Evolutionary conservation across 2,329 filamentous ascomycete genomes (phyloP), one percentile per base, ranked within the genome.

Genomic region (Arthrobotrys iridis): DNA sequence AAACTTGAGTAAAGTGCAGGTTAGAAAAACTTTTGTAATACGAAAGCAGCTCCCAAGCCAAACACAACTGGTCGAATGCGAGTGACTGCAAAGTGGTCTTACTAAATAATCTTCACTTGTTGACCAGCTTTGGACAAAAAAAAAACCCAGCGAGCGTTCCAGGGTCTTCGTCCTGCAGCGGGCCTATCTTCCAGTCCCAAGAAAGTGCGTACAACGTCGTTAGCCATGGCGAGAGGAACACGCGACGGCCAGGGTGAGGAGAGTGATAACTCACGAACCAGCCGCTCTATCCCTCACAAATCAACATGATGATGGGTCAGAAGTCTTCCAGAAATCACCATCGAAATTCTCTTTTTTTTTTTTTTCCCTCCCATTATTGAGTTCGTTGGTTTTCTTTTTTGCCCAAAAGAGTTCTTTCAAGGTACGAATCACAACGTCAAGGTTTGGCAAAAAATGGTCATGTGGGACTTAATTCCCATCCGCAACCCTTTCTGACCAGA

Each of bases 171-270:
- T 68, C 55, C 22, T 46, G 55, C 64, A 41, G 20, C 64, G 30
- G 26, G 48, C 48, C 52, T 58, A 41, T 41, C 41, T 52, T 64
- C 40, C 63, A 41, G 11, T 46, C 58, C 63, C 22, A 37, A 58
- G 63, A 66, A 62, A 33, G 63, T 75, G 46, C 57, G 45, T 46
- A 28, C 28, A 40, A 64, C 30, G 22, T 62, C 46, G 43, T 75
- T 35, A 55, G 22, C 28, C 68, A 62, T 67, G 71, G 71, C 63
- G 71, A 68, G 63, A 68, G 58, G 58, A 63, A 64, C 71, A 75
- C 70, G 70, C 70, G 70, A 74, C 46, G 60, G 52, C 35, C 18
- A 22, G 52, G 37, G 59, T 60, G 43, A 73, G 22, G 60, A 55
- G 41, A 55, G 41, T 55, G 50, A 60, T 48, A 62, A 40, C 15